Evolutionary conservation across 768 basidiomycete genomes (phyloP), one percentile per base, ranked within the genome.

Genomic region (Lyophyllum decastes): DNA sequence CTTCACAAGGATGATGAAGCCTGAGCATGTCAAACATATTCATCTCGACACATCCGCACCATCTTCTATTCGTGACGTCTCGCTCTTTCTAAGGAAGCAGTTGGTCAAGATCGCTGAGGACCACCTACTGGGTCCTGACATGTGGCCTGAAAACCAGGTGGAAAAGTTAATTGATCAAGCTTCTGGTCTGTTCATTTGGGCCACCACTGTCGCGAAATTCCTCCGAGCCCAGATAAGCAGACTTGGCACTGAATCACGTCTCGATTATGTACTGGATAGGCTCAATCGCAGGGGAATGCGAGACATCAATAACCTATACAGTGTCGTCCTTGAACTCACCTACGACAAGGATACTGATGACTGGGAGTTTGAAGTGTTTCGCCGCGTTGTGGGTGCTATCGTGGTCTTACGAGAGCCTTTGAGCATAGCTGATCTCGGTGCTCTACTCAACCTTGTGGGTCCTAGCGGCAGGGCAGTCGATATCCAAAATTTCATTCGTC

Each of bases 181-280:
- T 2, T 59, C 61, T 2, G 64, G 64, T 2, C 52, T 57, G 17
- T 62, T 64, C 19, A 58, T 64, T 27, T 62, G 64, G 57, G 64
- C 58, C 3, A 59, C 55, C 9, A 62, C 64, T 4, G 59, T 56
- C 25, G 25, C 48, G 10, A 57, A 45, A 8, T 60, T 64, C 30
- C n/a, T 64, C 24, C 34, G 56, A 14, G 53, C 58, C 27, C 61
- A 60, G 30, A 49, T 66, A 14, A 33, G 47, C 4, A 34, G 38
- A 9, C 38, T 45, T 45, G 63, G 65, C 4, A 56, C 27, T 16
- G 58, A 61, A 25, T 52, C n/a, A n/a, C n/a, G 61, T 33, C 50
- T 62, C 33, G 46, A 57, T 14, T 52, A 54, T 0, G 35, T 66
- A 2, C 46, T 64, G n/a, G 53, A 48, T n/a, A 24, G 11, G n/a